Evolutionary conservation across 768 basidiomycete species (phyloP), one percentile per base, ranked within the genome.

Genomic region (Pulveroboletus sp.): DNA sequence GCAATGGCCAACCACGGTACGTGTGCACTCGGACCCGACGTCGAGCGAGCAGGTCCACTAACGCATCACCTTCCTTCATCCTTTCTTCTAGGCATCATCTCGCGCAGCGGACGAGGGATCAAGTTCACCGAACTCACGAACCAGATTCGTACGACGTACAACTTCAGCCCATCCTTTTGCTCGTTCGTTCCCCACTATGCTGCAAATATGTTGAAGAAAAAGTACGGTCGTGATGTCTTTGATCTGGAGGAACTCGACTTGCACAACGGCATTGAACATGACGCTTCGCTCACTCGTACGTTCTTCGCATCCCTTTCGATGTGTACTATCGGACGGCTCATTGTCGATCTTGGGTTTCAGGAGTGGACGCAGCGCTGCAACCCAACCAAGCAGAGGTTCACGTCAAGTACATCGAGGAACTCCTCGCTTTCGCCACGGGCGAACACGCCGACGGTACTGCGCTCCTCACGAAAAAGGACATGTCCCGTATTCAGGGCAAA

Each of bases 1-100:
- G 83, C 86, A 0, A 72, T 92, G 79, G 86, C 89, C 7, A 91
- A 91, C 62, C 89, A 91, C 52, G 89, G 89, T 89, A 34, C n/a
- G 58, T 55, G 36, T 16, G 14, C 17, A n/a, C 27, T n/a, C 31
- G 2, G 2, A 23, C 31, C 26, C n/a, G 26, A 12, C 23, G 4
- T 29, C 12, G 2, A 13, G 13, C 12, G 13, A 11, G n/a, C 14
- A 16, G 5, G 26, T 3, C 19, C 22, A 36, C 14, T 24, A 11
- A 24, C 24, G 4, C 8, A 10, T 31, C 13, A 5, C 26, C 9
- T 9, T 12, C 17, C 31, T 19, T 14, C n/a, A 17, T 30, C 11
- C 4, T 9, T 6, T 9, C 1, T 23, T 30, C 2, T 35, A 71
- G 70, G 69, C 13, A 73, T 80, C 43, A 45, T 80, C 23, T 61